A percentile compares a stretch with the other conserved stretches of the same genome.
Evolutionary conservation across 257 asterid genomes (phyloP).

Genomic region (Nicotiana undulata): DNA sequence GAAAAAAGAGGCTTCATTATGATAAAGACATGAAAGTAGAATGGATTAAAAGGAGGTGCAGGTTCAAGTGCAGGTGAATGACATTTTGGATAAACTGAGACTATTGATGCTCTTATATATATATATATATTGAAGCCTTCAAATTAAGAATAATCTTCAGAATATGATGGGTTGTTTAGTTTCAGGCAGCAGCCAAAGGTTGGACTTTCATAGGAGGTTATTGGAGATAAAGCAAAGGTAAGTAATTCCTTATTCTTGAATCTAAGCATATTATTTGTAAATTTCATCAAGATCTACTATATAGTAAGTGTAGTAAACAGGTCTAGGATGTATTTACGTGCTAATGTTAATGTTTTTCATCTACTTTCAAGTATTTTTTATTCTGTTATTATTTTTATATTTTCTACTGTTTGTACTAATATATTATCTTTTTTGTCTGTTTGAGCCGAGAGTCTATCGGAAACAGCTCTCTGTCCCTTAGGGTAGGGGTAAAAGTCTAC

Average conservation of each 20-base stretch:
- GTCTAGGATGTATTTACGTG: background rate
- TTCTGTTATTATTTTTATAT: no score
- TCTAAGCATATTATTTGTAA: background rate
- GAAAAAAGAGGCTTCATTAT: background rate
- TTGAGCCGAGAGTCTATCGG: no score
- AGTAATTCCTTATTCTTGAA: background rate
- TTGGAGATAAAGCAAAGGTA: background rate
- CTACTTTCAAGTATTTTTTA: no score
- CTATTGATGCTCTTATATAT: background rate
- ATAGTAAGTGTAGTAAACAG: background rate
- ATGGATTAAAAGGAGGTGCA: conserved; percentile 13
- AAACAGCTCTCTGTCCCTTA: no score
- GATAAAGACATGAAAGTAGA: background rate
- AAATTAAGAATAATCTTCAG: no score
- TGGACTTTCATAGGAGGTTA: background rate
- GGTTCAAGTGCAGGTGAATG: conserved; percentile 20
- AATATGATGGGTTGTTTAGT: background rate
- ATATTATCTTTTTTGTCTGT: no score
- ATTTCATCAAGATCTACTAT: background rate
- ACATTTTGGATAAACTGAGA: conserved; percentile 5
- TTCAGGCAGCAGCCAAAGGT: background rate
- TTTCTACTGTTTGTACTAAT: no score
- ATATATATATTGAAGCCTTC: background rate
- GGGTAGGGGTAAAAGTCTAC: no score
- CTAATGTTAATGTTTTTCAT: no score